Evolutionary conservation across 2,329 filamentous ascomycete species (phyloP).

Genomic region (Aspergillus pseudoterreus): DNA sequence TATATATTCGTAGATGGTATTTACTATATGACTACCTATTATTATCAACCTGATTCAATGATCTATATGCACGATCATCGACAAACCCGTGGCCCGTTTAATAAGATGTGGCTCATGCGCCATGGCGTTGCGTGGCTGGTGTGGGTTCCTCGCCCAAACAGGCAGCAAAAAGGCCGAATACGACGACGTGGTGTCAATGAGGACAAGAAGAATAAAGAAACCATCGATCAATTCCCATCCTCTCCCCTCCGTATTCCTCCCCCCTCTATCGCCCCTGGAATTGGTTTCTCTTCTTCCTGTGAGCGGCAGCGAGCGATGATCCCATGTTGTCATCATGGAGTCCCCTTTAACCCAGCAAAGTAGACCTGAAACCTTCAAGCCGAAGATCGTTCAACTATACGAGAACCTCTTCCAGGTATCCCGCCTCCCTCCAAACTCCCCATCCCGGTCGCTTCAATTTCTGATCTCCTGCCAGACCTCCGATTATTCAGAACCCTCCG

Average conservation of each 20-base stretch:
- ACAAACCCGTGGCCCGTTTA: neutral
- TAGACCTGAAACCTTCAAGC: slow-evolving; percentile 85
- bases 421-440: slow-evolving; percentile 5
- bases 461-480: slow-evolving; percentile 50
- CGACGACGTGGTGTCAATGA: slow-evolving; percentile 8
- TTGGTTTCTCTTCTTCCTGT: neutral
- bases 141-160: slow-evolving; percentile 10
- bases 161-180: slow-evolving; percentile 13
- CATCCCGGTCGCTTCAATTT: slow-evolving; percentile 3
- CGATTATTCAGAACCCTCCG: slow-evolving; percentile 66
- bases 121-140: slow-evolving; percentile 9
- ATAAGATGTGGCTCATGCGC: slow-evolving; percentile 4
- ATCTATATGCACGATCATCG: neutral
- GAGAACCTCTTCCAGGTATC: slow-evolving; percentile 68
- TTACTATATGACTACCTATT: too few species aligned
- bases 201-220: slow-evolving; percentile 1
- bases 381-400: slow-evolving; percentile 90
- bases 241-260: slow-evolving; percentile 2
- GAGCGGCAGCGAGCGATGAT: slow-evolving; percentile 12
- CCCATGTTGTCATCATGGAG: slow-evolving; percentile 59
- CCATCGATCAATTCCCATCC: neutral
- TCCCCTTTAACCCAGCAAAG: slow-evolving; percentile 92
- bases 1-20: too few species aligned
- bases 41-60: too few species aligned
- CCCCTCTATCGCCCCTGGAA: slow-evolving; percentile 9